Conservation (phyloP, 345 rosid species). For the Bretschneidera sinensis region DNA sequence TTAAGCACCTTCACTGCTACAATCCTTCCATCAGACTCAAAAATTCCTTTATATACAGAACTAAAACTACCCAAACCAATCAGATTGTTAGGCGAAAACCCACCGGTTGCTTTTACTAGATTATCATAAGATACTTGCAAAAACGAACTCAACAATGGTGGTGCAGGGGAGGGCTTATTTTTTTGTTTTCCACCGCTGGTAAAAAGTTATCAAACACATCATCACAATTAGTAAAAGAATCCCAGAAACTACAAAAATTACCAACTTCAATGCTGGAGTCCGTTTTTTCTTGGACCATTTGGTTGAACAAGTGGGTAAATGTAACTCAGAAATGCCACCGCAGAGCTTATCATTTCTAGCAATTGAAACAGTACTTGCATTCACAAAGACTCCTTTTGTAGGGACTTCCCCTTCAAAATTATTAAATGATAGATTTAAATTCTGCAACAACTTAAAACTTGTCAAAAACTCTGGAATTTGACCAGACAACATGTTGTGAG, state of each 20-base stretch:
- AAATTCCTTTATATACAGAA: constrained; percentile 20
- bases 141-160: neutral
- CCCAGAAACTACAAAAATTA: neutral
- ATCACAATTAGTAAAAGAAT: neutral
- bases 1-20: constrained; percentile 25
- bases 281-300: neutral
- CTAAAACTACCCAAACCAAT: constrained; percentile 30
- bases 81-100: constrained; percentile 16
- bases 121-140: constrained; percentile 14
- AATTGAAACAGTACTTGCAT: constrained; percentile 11
- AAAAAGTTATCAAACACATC: neutral
- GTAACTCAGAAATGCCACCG: constrained; percentile 9
- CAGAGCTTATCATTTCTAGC: constrained; percentile 18
- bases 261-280: neutral
- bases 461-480: constrained; percentile 15
- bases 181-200: neutral
- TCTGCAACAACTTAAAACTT: neutral
- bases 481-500: constrained; percentile 20
- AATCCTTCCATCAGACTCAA: neutral
- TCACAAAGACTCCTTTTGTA: constrained; percentile 17
- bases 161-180: neutral
- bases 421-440: constrained; percentile 22
- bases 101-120: constrained; percentile 13
- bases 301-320: constrained; percentile 8
- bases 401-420: constrained; percentile 19